Evolutionary conservation across 768 basidiomycete species (phyloP).

Genomic region (Mycena filopes): DNA sequence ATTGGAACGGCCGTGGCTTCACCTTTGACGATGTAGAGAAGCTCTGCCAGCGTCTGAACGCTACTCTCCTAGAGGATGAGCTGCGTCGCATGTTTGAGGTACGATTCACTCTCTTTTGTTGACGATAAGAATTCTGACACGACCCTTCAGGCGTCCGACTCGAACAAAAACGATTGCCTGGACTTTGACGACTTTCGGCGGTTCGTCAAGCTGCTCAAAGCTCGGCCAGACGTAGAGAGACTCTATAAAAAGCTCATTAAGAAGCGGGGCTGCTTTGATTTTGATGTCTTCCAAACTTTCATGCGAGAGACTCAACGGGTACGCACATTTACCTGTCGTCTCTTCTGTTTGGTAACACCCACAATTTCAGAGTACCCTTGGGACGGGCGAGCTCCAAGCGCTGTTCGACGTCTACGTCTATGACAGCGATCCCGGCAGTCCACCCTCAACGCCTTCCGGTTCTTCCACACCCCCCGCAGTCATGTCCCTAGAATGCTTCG

Average conservation of each 20-base stretch:
- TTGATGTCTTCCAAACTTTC: conserved; percentile 55
- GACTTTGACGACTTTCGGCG: conserved; percentile 83
- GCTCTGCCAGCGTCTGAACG: conserved; percentile 77
- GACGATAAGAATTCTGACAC: conserved; percentile 4
- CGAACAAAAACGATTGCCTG: conserved; percentile 63
- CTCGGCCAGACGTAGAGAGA: conserved; percentile 82
- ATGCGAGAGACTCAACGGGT: conserved; percentile 58
- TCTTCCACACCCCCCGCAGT: conserved; percentile 30
- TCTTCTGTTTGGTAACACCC: neutral
- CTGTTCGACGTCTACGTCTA: conserved; percentile 50
- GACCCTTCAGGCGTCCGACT: conserved; percentile 68
- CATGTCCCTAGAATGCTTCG: conserved; percentile 73
- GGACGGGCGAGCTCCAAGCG: conserved; percentile 43
- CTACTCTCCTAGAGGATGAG: conserved; percentile 64
- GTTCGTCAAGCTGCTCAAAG: conserved; percentile 86
- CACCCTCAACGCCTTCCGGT: conserved; percentile 25
- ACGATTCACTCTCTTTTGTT: conserved; percentile 39
- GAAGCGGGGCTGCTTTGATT: conserved; percentile 52
- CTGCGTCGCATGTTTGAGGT: conserved; percentile 71
- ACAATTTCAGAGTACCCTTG: conserved; percentile 48
- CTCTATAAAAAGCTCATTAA: conserved; percentile 59
- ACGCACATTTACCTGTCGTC: conserved; percentile 12
- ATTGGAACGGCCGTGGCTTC: conserved; percentile 76
- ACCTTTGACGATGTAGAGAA: conserved; percentile 75
- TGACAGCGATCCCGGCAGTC: conserved; percentile 5